phyloP scores from a whole-genome alignment of 1,284 basidiomycete species.

The Macrocystidia cucumis region DNA sequence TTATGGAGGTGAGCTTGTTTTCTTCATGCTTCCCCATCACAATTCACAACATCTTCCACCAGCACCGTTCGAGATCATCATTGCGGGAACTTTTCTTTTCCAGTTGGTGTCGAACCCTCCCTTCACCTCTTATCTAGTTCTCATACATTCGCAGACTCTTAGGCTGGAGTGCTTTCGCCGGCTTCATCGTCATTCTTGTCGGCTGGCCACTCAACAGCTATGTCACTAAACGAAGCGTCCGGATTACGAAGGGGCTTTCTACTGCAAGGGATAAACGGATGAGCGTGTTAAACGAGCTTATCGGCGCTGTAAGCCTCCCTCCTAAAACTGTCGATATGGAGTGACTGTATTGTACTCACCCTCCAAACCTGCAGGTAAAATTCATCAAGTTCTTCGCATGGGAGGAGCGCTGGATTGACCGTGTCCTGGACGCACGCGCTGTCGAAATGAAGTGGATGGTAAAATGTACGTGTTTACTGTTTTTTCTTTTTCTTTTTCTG shows the following conservation, averaged over 20 bases:
- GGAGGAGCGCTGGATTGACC: constrained; percentile 69
- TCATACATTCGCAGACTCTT: constrained; percentile 46
- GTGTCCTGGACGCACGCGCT: constrained; percentile 48
- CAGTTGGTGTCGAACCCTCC: constrained; percentile 37
- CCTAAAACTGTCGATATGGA: not conserved
- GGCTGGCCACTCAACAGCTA: constrained; percentile 72
- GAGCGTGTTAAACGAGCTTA: constrained; percentile 80
- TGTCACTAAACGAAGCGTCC: constrained; percentile 50
- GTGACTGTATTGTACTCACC: not conserved
- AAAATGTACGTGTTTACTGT: constrained; percentile 34
- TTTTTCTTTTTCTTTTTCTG: constrained; percentile 3
- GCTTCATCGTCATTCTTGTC: constrained; percentile 69
- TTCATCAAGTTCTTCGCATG: constrained; percentile 88
- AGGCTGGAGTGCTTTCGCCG: constrained; percentile 80
- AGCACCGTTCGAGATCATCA: constrained; percentile 76
- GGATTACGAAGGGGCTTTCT: constrained; percentile 69
- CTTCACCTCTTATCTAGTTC: constrained; percentile 4
- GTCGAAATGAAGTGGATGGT: constrained; percentile 66
- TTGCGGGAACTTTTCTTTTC: constrained; percentile 75
- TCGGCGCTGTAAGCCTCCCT: constrained; percentile 46
- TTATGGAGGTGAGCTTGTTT: constrained; percentile 41
- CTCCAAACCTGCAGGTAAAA: constrained; percentile 39
- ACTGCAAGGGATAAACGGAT: constrained; percentile 81
- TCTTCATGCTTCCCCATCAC: not conserved
- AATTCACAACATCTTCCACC: too few relatives aligned